A percentile compares a stretch with the other conserved stretches of the same genome.
phyloP scores from a whole-genome alignment of 2,329 filamentous ascomycete species.

The Claviceps lovelessii region DNA sequence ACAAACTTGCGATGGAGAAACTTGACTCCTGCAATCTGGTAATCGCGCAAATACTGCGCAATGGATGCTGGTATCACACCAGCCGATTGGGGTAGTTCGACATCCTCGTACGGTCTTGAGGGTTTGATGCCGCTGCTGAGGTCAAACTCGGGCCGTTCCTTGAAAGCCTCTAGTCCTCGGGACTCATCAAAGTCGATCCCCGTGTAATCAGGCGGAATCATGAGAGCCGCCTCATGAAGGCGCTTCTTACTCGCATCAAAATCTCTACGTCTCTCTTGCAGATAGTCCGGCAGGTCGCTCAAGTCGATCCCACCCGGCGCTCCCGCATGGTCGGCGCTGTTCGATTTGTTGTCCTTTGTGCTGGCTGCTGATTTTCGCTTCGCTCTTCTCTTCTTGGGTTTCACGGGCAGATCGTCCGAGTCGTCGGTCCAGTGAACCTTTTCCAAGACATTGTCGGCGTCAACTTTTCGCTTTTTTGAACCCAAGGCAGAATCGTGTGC shows the following conservation, averaged over 20 bases:
- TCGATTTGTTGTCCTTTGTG: constrained; percentile 11
- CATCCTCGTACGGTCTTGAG: constrained; percentile 57
- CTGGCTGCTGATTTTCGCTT: constrained; percentile 15
- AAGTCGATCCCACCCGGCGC: constrained; percentile 33
- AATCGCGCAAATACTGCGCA: constrained; percentile 81
- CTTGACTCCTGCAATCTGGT: constrained; percentile 71
- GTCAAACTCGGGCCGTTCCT: constrained; percentile 57
- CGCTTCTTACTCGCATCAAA: constrained; percentile 50
- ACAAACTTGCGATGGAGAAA: constrained; percentile 85
- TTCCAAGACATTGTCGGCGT: constrained; percentile 21
- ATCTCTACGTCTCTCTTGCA: constrained; percentile 49
- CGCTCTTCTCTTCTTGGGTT: constrained; percentile 26
- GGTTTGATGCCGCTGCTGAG: constrained; percentile 41
- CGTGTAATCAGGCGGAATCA: constrained; percentile 62
- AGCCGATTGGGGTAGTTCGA: constrained; percentile 58
- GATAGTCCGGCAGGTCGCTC: constrained; percentile 56
- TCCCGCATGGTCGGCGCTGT: constrained; percentile 18
- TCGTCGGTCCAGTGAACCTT: constrained; percentile 44
- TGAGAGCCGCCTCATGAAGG: constrained; percentile 54
- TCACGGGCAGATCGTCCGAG: constrained; percentile 44
- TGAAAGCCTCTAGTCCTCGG: constrained; percentile 22
- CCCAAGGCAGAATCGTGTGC: constrained; percentile 3
- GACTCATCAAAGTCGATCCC: constrained; percentile 54
- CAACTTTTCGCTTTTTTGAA: constrained; percentile 23
- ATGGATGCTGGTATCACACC: constrained; percentile 79